Evolutionary conservation across 2,329 filamentous ascomycete genomes (phyloP), one percentile per base, ranked within the genome.

Genomic region (Sporothrix protearum): DNA sequence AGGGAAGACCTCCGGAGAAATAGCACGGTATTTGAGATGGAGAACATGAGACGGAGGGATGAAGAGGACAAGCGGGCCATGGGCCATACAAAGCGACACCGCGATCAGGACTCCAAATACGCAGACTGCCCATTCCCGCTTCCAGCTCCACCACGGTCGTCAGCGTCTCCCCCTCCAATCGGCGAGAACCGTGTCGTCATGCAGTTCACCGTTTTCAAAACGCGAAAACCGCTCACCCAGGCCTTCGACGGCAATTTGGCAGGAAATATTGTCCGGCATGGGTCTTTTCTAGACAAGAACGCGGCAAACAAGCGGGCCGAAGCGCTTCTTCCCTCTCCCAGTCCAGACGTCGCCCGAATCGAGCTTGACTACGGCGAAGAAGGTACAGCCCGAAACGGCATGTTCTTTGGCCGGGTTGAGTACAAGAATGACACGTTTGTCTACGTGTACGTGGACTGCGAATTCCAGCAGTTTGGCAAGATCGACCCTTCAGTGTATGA

Each of bases 151-250:
- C 30, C 55, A 2, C 36, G 39, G 6, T 36, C 22, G 12, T n/a
- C n/a, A 14, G n/a, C 45, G 1, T 36, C 16, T 16, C 19, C 67
- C 1, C 19, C 57, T 12, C 71, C 71, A 2, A 63, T 73, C 6
- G 69, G 51, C 2, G 22, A 45, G 0, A 33, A 47, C 51, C 72
- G 73, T 1, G 22, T 70, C 3, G 69, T 75, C 7, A 16, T 73
- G 8, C 71, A 73, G 28, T 75, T 74, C 63, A 75, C 72, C 1
- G 73, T 75, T 5, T 74, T 75, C 45, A 68, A 19, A 14, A 71
- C 19, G 74, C 75, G 1, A 53, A 45, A 12, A 8, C 71, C 68
- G 0, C 53, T 72, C 8, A 2, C n/a, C 1, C 8, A 19, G 10
- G 45, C 59, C 6, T 4, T 53, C 1, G 61, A 71, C 0, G 67